These are phyloP conservation scores for Penicillium occitanis DNA, from an alignment of 2,329 filamentous ascomycete species.

Conservation along the genomic window DNA sequence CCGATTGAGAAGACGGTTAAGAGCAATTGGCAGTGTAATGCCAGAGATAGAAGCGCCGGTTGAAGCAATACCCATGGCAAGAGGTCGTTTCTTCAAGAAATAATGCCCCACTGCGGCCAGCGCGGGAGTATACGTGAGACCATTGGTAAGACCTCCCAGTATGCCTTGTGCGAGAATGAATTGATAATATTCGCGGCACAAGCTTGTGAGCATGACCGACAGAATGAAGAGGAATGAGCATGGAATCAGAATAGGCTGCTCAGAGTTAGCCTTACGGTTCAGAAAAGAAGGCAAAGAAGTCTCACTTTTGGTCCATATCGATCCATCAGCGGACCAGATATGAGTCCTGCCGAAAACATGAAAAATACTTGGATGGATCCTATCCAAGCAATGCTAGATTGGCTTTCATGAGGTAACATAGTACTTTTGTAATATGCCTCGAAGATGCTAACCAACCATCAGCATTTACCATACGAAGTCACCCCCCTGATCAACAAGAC, in stretches of 20 bases:
- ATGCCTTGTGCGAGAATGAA: conserved; percentile 47
- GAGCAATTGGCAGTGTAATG: conserved; percentile 49
- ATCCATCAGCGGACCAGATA: conserved; percentile 50
- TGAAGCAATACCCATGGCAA: conserved; percentile 48
- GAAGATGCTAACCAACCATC: conserved; percentile 32
- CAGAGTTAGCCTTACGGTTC: not conserved
- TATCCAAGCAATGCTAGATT: conserved; percentile 48
- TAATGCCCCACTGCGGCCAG: conserved; percentile 48
- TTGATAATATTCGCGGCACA: conserved; percentile 53
- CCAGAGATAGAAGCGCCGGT: conserved; percentile 53
- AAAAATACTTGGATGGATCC: conserved; percentile 48
- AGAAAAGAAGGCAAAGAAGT: not conserved
- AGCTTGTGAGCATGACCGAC: conserved; percentile 32
- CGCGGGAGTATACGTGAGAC: conserved; percentile 46
- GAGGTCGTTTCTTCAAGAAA: conserved; percentile 49
- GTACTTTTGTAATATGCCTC: conserved; percentile 47
- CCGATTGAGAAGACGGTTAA: conserved; percentile 51
- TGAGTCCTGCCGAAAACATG: conserved; percentile 43
- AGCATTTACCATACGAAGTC: not conserved
- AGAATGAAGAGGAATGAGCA: conserved; percentile 26
- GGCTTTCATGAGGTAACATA: conserved; percentile 30
- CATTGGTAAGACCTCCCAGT: conserved; percentile 42
- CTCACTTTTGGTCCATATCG: conserved; percentile 44
- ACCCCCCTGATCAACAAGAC: not conserved
- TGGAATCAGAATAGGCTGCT: conserved; percentile 40